Evolutionary conservation across 2,329 filamentous ascomycete genomes (phyloP), one percentile per base, ranked within the genome.

Genomic region (Teratosphaeriaceae sp.): DNA sequence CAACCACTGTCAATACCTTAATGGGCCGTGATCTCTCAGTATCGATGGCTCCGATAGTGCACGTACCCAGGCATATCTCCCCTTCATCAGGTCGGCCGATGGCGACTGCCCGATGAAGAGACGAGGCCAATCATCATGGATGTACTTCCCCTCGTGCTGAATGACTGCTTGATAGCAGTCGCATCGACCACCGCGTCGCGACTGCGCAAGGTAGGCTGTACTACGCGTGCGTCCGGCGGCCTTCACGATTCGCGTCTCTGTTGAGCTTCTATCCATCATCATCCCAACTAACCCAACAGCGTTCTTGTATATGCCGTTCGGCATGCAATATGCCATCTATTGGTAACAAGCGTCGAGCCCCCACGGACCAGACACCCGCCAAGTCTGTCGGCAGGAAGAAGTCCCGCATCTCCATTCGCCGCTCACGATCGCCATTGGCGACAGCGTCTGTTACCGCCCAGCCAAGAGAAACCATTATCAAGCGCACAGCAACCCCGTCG

Each of bases 291-390:
- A 30, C 19, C 29, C 18, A 16, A 15, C 22, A 36, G 12, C 16
- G 11, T 24, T 33, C 29, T 22, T 23, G 12, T 40, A 23, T 20
- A 39, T 24, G 21, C 8, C 27, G 34, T 20, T 24, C 39, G 41
- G 42, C 43, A 50, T 52, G 45, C 34, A 48, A 40, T 24, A 53
- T 53, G 50, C 44, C 36, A 34, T n/a, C 44, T 40, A 11, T 38
- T 42, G 38, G 38, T 38, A 40, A 37, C 38, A 40, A 48, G 34
- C 39, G 42, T 21, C 35, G 23, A 40, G 29, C 24, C 23, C 26
- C 43, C 30, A 27, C n/a, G 26, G 39, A 42, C 11, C 20, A 37
- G 15, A 23, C 16, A 15, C 19, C 37, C 15, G 15, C 22, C 15
- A 24, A 3, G 16, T 22, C 43, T 18, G 7, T 43, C 9, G 33